Base-by-base conservation (phyloP, 345 rosid species). In the Stellera chamaejasme region DNA sequence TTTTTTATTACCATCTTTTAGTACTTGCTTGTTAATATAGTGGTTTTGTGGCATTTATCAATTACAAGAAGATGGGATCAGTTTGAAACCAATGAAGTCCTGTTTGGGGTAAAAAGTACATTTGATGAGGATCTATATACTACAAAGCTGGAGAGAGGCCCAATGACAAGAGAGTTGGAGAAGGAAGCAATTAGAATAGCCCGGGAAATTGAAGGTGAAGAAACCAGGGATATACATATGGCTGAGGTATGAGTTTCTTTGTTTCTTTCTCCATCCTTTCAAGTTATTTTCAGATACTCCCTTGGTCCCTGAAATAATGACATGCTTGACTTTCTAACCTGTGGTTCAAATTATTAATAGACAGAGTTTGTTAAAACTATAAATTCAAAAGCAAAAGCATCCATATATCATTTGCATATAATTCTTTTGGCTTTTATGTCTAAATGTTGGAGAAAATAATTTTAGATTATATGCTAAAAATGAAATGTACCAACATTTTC, bases 51-150 rank as follows among this genome's bases (percentile, higher is more conserved):
- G 39, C 39, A 39, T 64, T 42, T 47, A 16, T 26, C 15, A 50
- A 46, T 65, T 62, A 46, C 48, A 65, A 86, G 95, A 79, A 76
- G 71, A 13, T 93, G 99, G 97, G 69, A 89, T 80, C 97, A 89
- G 68, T 93, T 93, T 80, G 81, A 77, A 75, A 75, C 72, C 64
- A 93, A 93, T 64, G 68, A 79, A 72, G 45, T 54, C 65, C 69
- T 87, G 54, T 89, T 93, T 80, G 99, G 99, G 61, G 90, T 93
- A 42, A 80, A 69, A 72, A 90, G 87, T 73, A 94, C 96, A 54
- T 94, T 85, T 59, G 45, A 82, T 57, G 97, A 87, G 81, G 96
- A 90, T n/a, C 77, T 82, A 53, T 90, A 94, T 63, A 94, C 93
- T 10, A 90, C 99, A 63, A 82, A 75, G 72, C 86, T 94, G 58